A percentile compares a stretch with the other conserved stretches of the same genome.
phyloP scores from a whole-genome alignment of 257 asterid species.

The Petunia secreta region DNA sequence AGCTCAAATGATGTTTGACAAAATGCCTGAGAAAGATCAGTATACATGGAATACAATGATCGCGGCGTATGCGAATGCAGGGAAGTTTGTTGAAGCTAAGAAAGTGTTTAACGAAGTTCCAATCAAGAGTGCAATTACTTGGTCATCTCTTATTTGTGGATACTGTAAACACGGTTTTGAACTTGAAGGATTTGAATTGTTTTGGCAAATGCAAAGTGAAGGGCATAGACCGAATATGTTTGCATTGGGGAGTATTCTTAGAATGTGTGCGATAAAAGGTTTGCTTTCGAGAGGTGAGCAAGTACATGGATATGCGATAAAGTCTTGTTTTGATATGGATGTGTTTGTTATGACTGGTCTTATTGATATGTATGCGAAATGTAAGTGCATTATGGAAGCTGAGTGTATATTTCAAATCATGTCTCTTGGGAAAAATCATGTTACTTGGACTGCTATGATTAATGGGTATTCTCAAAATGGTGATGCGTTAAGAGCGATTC shows the following conservation, averaged over 20 bases:
- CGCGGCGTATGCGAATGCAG: conserved; percentile 65
- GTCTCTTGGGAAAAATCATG: conserved; percentile 71
- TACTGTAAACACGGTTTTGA: conserved; percentile 71
- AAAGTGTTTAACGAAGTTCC: conserved; percentile 54
- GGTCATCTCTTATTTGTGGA: conserved; percentile 91
- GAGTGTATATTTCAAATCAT: conserved; percentile 57
- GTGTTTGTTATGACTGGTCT: conserved; percentile 73
- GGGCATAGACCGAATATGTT: conserved; percentile 65
- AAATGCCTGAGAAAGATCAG: conserved; percentile 69
- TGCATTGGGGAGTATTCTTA: conserved; percentile 67
- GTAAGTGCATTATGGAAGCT: conserved; percentile 55
- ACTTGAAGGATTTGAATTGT: conserved; percentile 54
- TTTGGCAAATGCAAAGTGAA: conserved; percentile 61
- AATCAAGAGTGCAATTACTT: conserved; percentile 52
- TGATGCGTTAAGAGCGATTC: conserved; percentile 46
- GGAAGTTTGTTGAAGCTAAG: conserved; percentile 64
- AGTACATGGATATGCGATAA: conserved; percentile 65
- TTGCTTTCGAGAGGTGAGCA: conserved; percentile 60
- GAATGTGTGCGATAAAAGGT: conserved; percentile 70
- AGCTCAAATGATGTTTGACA: conserved; percentile 69
- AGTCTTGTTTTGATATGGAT: conserved; percentile 56
- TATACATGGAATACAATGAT: conserved; percentile 75
- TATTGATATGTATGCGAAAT: conserved; percentile 77
- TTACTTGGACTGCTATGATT: conserved; percentile 91
- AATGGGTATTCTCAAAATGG: conserved; percentile 74